These are phyloP conservation scores for Penicillium sp. DNA, from an alignment of 2,329 filamentous ascomycete genomes.

Conservation along the genomic window DNA sequence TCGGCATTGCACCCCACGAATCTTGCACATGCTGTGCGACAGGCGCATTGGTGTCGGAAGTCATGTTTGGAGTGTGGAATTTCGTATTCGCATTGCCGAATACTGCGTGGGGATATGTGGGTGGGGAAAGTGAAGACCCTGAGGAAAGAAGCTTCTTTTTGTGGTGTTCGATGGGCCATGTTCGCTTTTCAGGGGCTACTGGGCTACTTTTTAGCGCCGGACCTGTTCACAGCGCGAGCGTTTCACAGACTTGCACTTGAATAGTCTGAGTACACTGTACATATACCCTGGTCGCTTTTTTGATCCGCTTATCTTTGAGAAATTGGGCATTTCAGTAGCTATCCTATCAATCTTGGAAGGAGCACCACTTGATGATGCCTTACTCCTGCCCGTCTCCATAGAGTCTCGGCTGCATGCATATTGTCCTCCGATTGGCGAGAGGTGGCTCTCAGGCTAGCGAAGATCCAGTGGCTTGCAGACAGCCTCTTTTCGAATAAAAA, in stretches of 20 bases:
- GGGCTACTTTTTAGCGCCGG: neutral
- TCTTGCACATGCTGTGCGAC: constrained; percentile 3
- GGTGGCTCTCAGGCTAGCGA: neutral
- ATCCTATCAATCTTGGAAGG: neutral
- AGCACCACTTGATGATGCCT: neutral
- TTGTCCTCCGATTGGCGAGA: neutral
- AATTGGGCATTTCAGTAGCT: neutral
- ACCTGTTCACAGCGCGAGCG: neutral
- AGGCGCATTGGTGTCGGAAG: neutral
- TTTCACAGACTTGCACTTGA: neutral
- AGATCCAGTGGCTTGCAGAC: neutral
- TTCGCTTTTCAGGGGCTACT: constrained; percentile 2
- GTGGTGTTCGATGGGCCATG: neutral
- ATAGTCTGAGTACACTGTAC: neutral
- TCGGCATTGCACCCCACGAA: constrained; percentile 8
- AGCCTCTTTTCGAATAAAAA: too few species aligned
- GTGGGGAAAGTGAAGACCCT: neutral
- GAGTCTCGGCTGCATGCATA: neutral
- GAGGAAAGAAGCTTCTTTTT: constrained; percentile 5
- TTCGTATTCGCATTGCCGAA: neutral
- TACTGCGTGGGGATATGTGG: neutral
- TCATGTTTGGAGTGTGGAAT: neutral
- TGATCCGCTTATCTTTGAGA: neutral
- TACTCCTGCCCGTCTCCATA: neutral
- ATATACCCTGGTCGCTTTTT: neutral